These are phyloP conservation scores for Auriscalpium vulgare DNA, from an alignment of 768 basidiomycete genomes.

Conservation along the genomic window DNA sequence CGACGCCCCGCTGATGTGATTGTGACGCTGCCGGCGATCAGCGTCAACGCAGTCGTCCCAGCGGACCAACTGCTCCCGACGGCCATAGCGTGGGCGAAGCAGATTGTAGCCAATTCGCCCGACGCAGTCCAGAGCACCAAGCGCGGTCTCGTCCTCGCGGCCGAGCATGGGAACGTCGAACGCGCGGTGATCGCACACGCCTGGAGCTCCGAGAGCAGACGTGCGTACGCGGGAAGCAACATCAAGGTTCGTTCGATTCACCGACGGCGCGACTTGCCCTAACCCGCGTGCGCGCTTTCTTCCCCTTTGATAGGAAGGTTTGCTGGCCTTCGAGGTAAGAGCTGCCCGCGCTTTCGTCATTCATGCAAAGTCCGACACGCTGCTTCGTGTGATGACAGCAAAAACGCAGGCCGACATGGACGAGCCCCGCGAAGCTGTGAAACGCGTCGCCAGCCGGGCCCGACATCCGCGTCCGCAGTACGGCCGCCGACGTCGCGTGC, in stretches of 20 bases:
- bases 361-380: no score
- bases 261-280: no score
- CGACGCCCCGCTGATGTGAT: neutral
- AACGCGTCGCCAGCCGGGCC: neutral
- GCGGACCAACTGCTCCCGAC: conserved; percentile 44
- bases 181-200: conserved; percentile 41
- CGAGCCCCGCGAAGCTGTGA: conserved; percentile 48
- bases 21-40: conserved; percentile 17
- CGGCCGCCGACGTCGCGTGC: no score
- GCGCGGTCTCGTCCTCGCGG: conserved; percentile 46
- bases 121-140: conserved; percentile 77
- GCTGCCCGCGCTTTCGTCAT: no score
- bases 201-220: conserved; percentile 38
- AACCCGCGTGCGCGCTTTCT: neutral
- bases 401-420: conserved; percentile 48
- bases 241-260: conserved; percentile 45
- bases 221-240: conserved; percentile 54
- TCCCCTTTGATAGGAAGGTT: conserved; percentile 46
- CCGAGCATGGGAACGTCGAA: conserved; percentile 44
- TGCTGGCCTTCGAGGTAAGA: conserved; percentile 63
- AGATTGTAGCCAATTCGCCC: conserved; percentile 60
- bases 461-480: no score
- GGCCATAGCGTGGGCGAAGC: conserved; percentile 53
- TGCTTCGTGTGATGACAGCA: conserved; percentile 9
- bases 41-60: conserved; percentile 68